Base-by-base conservation (phyloP, 805 yeast genomes). In the Pichia nakasei region DNA sequence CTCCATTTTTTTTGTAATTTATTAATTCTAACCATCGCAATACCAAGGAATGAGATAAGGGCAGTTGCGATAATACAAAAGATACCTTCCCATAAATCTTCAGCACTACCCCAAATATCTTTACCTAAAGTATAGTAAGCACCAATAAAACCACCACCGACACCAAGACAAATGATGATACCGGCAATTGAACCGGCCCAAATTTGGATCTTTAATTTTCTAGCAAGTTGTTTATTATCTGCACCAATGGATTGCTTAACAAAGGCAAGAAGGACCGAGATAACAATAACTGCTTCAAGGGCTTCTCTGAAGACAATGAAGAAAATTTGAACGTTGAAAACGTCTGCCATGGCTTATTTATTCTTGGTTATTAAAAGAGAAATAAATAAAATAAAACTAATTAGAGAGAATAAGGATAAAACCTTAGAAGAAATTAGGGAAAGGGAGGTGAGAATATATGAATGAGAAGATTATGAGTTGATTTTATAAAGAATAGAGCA, bases 1-100 rank as follows among this genome's bases (percentile, higher is more conserved):
- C 96, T 80, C 98, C 98, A 91, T 69, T 91, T 91, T 54, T 79
- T 91, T 68, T 87, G 88, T 95, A 89, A 86, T 72, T 89, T 88
- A 72, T 89, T 89, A 64, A 91, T 75, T 67, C 97, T 79, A 59
- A 91, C 75, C 96, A 91, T 85, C 46, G 97, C 95, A 58, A 91
- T 75, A 63, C 98, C 97, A 97, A 91, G 89, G 55, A 83, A 55
- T 12, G 96, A 77, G 59, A 91, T 91, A 78, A 91, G 77, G 38
- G 85, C 68, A 0, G 95, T 78, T 3, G 97, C 98, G 63, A 91
- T 80, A 52, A 91, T 68, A 66, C 94, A 85, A 62, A 91, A 88
- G 46, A 86, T 72, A 70, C 97, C 97, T 74, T 91, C 98, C 97
- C 97, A 91, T 46, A 91, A 64, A 63, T 91, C 97, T 64, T 91